Conservation (phyloP, 2,329 filamentous ascomycete genomes). For the Beauveria scarabaeidicola region DNA sequence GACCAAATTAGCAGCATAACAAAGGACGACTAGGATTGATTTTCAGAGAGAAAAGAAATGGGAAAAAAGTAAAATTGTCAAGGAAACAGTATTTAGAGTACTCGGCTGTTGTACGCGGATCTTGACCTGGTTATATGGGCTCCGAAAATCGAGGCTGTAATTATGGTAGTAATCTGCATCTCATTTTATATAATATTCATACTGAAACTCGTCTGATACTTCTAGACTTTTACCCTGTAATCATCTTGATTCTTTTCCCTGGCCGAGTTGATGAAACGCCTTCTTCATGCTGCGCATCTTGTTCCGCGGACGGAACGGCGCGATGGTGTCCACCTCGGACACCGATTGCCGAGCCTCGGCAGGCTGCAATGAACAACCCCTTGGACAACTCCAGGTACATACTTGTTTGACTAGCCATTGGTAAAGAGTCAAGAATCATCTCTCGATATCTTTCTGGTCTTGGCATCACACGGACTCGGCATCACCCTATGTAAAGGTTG, state of each 20-base stretch:
- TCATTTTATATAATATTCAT: too few species aligned
- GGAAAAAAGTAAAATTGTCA: too few species aligned
- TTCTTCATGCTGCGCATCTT: not conserved
- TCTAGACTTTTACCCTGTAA: too few species aligned
- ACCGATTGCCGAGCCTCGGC: conserved; percentile 3
- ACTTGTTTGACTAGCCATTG: not conserved
- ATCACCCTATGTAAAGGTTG: not conserved
- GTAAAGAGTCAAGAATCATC: too few species aligned
- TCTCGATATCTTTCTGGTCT: not conserved
- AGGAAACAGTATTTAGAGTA: too few species aligned
- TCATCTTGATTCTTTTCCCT: too few species aligned
- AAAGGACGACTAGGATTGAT: not conserved
- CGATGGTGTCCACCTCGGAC: not conserved
- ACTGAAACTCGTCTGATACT: too few species aligned
- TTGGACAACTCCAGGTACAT: not conserved
- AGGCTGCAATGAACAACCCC: not conserved
- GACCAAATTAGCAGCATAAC: not conserved
- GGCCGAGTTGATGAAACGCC: too few species aligned
- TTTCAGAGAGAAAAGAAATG: not conserved
- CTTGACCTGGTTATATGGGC: too few species aligned
- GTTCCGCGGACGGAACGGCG: not conserved
- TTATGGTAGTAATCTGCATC: too few species aligned
- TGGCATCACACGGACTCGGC: not conserved
- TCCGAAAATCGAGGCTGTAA: too few species aligned
- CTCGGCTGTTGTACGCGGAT: too few species aligned